Base-by-base conservation (phyloP, 148 eudicot genomes). In the Cornus kousa region DNA sequence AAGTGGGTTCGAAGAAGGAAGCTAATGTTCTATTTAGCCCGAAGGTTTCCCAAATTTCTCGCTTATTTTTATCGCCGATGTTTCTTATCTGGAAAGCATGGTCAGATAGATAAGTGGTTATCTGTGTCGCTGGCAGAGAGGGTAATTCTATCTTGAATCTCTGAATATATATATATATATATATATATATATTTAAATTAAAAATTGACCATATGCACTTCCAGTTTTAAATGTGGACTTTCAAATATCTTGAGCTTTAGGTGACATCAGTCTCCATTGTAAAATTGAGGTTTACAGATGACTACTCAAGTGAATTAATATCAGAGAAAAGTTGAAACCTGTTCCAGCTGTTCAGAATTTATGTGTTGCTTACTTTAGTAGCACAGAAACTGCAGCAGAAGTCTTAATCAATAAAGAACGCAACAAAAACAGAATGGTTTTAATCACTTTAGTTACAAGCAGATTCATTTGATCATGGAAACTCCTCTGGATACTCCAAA, bases 71-170 rank as follows among this genome's bases (percentile, higher is more conserved):
- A 91, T 73, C 81, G 84, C 33, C 80, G 86, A 79, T 89, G 87
- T 76, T 91, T 93, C 87, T 85, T 95, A 67, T 95, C 99, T 28
- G 97, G 97, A 76, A 90, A 86, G 78, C 97, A 93, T 78, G 97
- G 97, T 43, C 81, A 83, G 67, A 78, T 93, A 64, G 94, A 95
- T 43, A 89, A 93, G 73, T 92, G 92, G 91, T 65, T 95, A 69
- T 87, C 93, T 78, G 73, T 92, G 76, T 84, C 91, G 77, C 87
- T 95, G 28, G 85, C 86, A 66, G 80, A 85, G 72, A 90, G 86
- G 88, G 99, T 90, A 72, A 74, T 77, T 40, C 59, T 31, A 66
- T 74, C 33, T 50, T 39, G 37, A 50, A 79, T 62, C 43, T 19
- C 22, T 75, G 13, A 17, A 31, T 2, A 24, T 16, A 43, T 31